phyloP scores from a whole-genome alignment of 768 basidiomycete genomes.

The Cystobasidium tubakii region DNA sequence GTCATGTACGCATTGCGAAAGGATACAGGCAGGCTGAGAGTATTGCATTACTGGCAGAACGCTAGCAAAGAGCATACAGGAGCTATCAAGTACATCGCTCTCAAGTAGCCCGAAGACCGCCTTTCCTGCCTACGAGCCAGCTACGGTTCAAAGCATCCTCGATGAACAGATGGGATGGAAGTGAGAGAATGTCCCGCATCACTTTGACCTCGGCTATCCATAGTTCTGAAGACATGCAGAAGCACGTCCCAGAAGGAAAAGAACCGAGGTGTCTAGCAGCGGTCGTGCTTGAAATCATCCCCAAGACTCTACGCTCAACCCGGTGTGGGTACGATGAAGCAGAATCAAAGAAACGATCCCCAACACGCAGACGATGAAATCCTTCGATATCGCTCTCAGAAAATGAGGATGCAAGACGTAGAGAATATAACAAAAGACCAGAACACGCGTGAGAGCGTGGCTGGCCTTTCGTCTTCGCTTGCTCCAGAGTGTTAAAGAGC shows the following conservation, averaged over 20 bases:
- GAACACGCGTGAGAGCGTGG: not conserved
- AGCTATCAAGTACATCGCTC: not conserved
- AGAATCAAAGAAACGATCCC: not conserved
- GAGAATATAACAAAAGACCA: not conserved
- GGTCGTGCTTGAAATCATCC: not conserved
- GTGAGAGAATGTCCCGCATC: slow-evolving; percentile 20
- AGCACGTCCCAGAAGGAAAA: not conserved
- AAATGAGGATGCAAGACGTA: slow-evolving; percentile 24
- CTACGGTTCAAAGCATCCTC: not conserved
- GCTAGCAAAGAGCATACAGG: not conserved
- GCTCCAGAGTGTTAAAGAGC: slow-evolving; percentile 33
- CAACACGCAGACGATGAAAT: slow-evolving; percentile 9
- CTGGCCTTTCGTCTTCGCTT: not conserved
- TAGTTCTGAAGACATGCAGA: not conserved
- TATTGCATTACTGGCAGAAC: not conserved
- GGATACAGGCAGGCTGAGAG: not conserved
- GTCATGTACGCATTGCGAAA: not conserved
- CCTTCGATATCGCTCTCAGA: slow-evolving; percentile 16
- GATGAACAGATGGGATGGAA: slow-evolving; percentile 14
- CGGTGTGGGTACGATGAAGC: not conserved
- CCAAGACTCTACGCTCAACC: not conserved
- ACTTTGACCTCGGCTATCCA: slow-evolving; percentile 26
- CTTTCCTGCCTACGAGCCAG: slow-evolving; percentile 25
- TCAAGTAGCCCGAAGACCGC: not conserved
- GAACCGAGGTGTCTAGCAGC: slow-evolving; percentile 28